Percentiles rank a stretch among this genome's conserved stretches.
phyloP scores from a whole-genome alignment of 1,284 basidiomycete species.

The Thelephora terrestris region DNA sequence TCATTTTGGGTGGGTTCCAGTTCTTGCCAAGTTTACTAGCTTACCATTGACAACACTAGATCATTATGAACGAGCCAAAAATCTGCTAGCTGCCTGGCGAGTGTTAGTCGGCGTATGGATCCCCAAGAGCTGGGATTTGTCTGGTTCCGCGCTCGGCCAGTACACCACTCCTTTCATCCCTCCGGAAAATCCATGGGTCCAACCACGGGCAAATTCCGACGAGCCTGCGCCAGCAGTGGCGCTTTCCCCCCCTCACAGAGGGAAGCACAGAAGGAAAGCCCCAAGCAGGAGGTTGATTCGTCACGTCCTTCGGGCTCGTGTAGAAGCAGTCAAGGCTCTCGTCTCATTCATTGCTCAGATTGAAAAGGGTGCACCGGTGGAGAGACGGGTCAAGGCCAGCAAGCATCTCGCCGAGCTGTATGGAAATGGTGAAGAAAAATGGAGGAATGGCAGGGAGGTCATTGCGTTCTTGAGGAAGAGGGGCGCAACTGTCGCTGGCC shows the following conservation, averaged over 20 bases:
- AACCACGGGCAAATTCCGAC: conserved; percentile 28
- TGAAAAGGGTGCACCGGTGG: conserved; percentile 31
- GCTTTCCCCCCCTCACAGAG: conserved; percentile 23
- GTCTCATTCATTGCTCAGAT: conserved; percentile 62
- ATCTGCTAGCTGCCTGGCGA: conserved; percentile 80
- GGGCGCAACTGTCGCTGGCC: conserved; percentile 54
- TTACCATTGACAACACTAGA: conserved; percentile 32
- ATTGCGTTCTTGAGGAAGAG: conserved; percentile 47
- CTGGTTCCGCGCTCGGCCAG: conserved; percentile 56
- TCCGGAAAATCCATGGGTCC: conserved; percentile 61
- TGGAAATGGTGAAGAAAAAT: conserved; percentile 15
- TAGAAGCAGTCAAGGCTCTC: conserved; percentile 67
- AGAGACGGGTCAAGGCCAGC: conserved; percentile 31
- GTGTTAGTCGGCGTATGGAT: conserved; percentile 86
- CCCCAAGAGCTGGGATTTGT: conserved; percentile 72
- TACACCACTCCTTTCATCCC: conserved; percentile 61
- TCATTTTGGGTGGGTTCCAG: conserved; percentile 56
- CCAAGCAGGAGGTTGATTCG: conserved; percentile 76
- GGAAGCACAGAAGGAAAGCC: conserved; percentile 30
- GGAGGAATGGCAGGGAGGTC: conserved; percentile 33
- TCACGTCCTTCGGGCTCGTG: conserved; percentile 74
- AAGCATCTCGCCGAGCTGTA: conserved; percentile 8
- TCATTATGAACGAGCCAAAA: conserved; percentile 76
- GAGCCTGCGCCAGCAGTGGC: conserved; percentile 11
- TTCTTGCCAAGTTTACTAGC: conserved; percentile 7